These are phyloP conservation scores for Aegilops umbellulata DNA, from an alignment of 176 grass and related monocot species.

Conservation along the genomic window DNA sequence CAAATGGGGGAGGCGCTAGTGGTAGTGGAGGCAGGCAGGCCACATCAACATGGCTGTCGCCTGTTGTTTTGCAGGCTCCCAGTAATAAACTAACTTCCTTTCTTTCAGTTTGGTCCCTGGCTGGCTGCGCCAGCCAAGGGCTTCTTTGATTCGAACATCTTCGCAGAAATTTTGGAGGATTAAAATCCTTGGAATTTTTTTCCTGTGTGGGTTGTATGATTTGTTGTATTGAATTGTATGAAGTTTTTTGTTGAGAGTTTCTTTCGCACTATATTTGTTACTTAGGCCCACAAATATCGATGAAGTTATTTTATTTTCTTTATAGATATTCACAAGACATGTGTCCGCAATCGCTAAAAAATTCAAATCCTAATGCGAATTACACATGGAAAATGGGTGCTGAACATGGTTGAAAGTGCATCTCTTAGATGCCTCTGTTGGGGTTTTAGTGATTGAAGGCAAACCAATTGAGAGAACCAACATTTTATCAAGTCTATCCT, in stretches of 20 bases:
- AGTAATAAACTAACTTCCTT: neutral
- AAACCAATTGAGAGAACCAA: neutral
- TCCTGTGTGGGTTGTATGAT: too few species aligned
- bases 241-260: too few species aligned
- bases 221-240: too few species aligned
- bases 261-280: too few species aligned
- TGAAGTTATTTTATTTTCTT: too few species aligned
- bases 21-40: slow-evolving; percentile 29
- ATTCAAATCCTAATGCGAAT: too few species aligned
- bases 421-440: neutral
- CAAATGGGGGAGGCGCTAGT: slow-evolving; percentile 4
- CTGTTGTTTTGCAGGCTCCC: neutral
- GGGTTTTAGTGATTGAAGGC: neutral
- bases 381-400: too few species aligned
- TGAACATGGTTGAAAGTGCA: neutral
- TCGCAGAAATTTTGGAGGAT: neutral
- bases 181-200: neutral
- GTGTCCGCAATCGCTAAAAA: too few species aligned
- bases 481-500: neutral
- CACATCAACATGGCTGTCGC: slow-evolving; percentile 16
- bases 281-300: too few species aligned
- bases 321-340: too few species aligned
- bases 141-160: too few species aligned
- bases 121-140: neutral
- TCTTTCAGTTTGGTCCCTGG: neutral